These are phyloP conservation scores for Artemisia argyi DNA, from an alignment of 129 eudicot species.

Conservation along the genomic window DNA sequence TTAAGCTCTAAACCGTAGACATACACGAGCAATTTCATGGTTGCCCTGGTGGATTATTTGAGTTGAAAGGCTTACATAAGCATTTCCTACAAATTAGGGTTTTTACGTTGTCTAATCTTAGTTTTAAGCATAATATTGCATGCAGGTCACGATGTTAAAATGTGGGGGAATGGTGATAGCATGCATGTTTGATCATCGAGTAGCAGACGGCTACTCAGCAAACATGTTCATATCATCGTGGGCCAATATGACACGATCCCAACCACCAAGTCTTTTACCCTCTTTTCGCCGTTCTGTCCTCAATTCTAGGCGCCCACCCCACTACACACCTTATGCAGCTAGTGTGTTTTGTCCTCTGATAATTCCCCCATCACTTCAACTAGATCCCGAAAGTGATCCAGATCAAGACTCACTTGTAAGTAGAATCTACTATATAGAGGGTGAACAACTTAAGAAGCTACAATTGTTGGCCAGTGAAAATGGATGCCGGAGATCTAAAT, in stretches of 20 bases:
- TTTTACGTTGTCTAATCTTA: not conserved
- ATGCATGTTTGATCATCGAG: conserved; percentile 55
- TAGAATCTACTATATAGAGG: conserved; percentile 35
- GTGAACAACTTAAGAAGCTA: conserved; percentile 35
- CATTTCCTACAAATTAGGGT: not conserved
- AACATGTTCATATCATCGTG: conserved; percentile 64
- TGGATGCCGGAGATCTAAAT: conserved; percentile 35
- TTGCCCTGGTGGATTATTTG: not conserved
- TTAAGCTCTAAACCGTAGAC: too few relatives aligned
- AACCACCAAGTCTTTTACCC: conserved; percentile 36
- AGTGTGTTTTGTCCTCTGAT: conserved; percentile 17
- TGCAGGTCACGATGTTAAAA: conserved; percentile 48
- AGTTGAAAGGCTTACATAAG: not conserved
- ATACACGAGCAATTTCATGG: not conserved
- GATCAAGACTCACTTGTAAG: conserved; percentile 32
- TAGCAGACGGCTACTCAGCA: conserved; percentile 63
- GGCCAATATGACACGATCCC: conserved; percentile 46
- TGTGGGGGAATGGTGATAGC: conserved; percentile 60
- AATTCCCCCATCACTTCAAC: conserved; percentile 9
- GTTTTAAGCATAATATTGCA: not conserved
- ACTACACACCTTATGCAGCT: conserved; percentile 2
- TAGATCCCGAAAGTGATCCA: not conserved
- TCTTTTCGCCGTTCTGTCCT: conserved; percentile 59
- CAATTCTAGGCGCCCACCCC: conserved; percentile 47
- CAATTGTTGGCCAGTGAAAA: conserved; percentile 37